Conservation (phyloP, 202 grass and related monocot genomes). For the Setaria italica region DNA sequence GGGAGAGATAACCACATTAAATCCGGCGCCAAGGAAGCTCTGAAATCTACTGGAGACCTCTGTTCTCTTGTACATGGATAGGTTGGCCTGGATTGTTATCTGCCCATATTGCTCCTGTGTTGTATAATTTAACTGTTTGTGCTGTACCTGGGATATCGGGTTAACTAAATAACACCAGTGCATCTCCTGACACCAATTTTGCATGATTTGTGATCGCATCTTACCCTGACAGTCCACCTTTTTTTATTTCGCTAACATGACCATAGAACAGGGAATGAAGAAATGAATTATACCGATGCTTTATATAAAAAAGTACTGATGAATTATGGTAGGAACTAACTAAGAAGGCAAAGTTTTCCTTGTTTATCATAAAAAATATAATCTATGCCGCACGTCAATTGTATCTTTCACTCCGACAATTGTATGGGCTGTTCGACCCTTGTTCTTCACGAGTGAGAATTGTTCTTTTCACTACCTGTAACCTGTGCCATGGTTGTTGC, state of each 20-base stretch:
- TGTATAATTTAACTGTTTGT: conserved; percentile 35
- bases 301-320: not conserved
- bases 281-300: not conserved
- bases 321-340: not conserved
- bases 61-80: conserved; percentile 46
- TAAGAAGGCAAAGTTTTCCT: not conserved
- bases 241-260: not conserved
- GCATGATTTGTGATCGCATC: conserved; percentile 8
- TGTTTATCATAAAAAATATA: not conserved
- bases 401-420: conserved; percentile 13
- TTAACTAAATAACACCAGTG: conserved; percentile 11
- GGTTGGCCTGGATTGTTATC: not conserved
- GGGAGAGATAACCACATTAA: conserved; percentile 69
- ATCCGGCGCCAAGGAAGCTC: conserved; percentile 35
- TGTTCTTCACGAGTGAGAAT: conserved; percentile 20
- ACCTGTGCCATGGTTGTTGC: not conserved
- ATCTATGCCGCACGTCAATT: not conserved
- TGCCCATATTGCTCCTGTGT: conserved; percentile 21
- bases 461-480: conserved; percentile 26
- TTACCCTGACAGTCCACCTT: not conserved
- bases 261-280: not conserved
- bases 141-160: conserved; percentile 14
- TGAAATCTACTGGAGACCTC: conserved; percentile 26
- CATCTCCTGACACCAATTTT: not conserved
- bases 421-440: not conserved